phyloP scores from a whole-genome alignment of 345 rosid species.

The Hevea brasiliensis region DNA sequence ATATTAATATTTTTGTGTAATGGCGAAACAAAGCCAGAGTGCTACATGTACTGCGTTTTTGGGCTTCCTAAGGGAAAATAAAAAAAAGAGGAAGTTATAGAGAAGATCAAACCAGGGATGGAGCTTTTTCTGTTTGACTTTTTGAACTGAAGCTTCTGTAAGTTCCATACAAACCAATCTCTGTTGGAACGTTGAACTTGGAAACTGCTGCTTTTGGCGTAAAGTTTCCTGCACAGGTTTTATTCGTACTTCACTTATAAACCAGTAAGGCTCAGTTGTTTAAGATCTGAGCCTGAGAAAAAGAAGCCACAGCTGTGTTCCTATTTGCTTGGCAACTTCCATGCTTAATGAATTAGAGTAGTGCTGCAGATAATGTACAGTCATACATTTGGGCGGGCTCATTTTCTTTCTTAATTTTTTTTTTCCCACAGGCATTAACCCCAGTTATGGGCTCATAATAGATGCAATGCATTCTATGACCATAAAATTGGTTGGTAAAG shows the following conservation, averaged over 20 bases:
- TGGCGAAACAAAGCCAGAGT: slow-evolving; percentile 45
- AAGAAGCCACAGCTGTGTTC: not conserved
- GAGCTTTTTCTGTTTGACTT: slow-evolving; percentile 54
- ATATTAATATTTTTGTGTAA: slow-evolving; percentile 58
- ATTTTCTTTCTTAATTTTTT: not conserved
- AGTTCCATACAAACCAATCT: slow-evolving; percentile 47
- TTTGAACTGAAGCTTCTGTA: slow-evolving; percentile 49
- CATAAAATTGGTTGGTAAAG: not conserved
- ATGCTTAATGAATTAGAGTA: not conserved
- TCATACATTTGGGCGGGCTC: not conserved
- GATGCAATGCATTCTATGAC: not conserved
- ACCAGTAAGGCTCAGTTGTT: not conserved
- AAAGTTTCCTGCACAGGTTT: slow-evolving; percentile 55
- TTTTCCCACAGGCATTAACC: not conserved
- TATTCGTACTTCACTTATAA: not conserved
- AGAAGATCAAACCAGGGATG: slow-evolving; percentile 47
- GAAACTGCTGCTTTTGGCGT: slow-evolving; percentile 49
- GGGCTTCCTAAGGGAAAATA: slow-evolving; percentile 37
- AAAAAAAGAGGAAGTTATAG: slow-evolving; percentile 24
- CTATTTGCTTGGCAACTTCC: not conserved
- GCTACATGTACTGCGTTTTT: slow-evolving; percentile 44
- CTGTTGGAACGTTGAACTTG: slow-evolving; percentile 45
- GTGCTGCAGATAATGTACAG: not conserved
- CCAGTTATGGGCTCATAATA: not conserved
- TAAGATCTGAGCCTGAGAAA: not conserved